These are phyloP conservation scores for Solanum tacnaense DNA, from an alignment of 257 asterid species.

Conservation along the genomic window DNA sequence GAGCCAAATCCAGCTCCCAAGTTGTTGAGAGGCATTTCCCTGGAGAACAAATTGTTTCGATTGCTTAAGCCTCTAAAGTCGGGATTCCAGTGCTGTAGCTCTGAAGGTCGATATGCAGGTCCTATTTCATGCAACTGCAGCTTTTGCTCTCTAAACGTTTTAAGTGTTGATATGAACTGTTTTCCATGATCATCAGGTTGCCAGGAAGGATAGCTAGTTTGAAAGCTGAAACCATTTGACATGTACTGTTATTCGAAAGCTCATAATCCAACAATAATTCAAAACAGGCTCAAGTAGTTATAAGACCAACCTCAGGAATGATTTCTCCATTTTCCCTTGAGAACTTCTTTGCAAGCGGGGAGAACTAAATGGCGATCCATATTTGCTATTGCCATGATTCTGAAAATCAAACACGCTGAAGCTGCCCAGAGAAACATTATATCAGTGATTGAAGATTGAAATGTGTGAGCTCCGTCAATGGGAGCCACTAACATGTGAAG, in stretches of 20 bases:
- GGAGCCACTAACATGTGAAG: background rate
- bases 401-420: constrained; percentile 80
- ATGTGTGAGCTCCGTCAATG: background rate
- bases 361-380: constrained; percentile 66
- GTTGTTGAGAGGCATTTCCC: constrained; percentile 24
- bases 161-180: constrained; percentile 55
- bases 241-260: background rate
- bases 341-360: constrained; percentile 60
- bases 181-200: constrained; percentile 66
- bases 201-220: constrained; percentile 69
- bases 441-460: background rate
- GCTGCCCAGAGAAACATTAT: constrained; percentile 31
- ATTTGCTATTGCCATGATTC: constrained; percentile 68
- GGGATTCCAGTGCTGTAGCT: constrained; percentile 31
- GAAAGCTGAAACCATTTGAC: constrained; percentile 57
- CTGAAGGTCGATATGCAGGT: constrained; percentile 18
- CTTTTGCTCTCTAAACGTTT: constrained; percentile 62
- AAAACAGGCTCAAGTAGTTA: background rate
- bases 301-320: constrained; percentile 59
- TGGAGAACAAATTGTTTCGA: constrained; percentile 23
- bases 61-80: constrained; percentile 26
- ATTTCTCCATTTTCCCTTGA: constrained; percentile 98
- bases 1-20: constrained; percentile 32
- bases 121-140: constrained; percentile 28
- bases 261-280: background rate